Evolutionary conservation across 1,284 basidiomycete genomes (phyloP), one percentile per base, ranked within the genome.

Genomic region (Tilletia indica): DNA sequence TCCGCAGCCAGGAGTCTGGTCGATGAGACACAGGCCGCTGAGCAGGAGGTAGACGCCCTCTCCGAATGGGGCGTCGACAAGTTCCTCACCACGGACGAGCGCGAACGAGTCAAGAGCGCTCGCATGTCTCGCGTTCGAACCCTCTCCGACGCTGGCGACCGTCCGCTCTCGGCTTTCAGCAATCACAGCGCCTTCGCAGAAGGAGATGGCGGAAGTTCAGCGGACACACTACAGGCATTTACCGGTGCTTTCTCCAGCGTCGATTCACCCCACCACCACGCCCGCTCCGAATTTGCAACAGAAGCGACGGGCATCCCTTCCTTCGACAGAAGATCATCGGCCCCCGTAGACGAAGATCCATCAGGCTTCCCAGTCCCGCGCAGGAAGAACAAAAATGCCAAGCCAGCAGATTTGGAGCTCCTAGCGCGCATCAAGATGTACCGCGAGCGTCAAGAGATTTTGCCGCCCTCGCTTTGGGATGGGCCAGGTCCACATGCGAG

Each of bases 61-160:
- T 74, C 70, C 58, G 77, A 74, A 3, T 81, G 80, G 80, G 79
- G 79, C 0, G 75, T 81, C 39, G 80, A 81, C 66, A 81, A 80
- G 69, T 81, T 80, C 64, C 74, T 81, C 48, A 76, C 72, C 68
- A 73, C 70, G 47, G 79, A 80, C 19, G 77, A 76, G 38, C 68
- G 72, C 36, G 77, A 78, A 4, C 70, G 71, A 16, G 73, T 79
- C 21, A 19, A 36, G 31, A 63, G 19, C 11, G 61, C 61, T 16
- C 61, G 61, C 14, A n/a, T 9, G 6, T n/a, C 51, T 8, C 16
- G 51, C 51, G 16, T 54, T 25, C 21, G 19, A 3, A 25, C 51
- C 6, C 51, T 16, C 21, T 25, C 21, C 51, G 19, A 54, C 6
- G 8, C 51, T 54, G 16, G 19, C 6, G 19, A 54, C 51, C 16